Evolutionary conservation across 1,284 basidiomycete species (phyloP), one percentile per base, ranked within the genome.

Genomic region (Cystodermella granulosa): DNA sequence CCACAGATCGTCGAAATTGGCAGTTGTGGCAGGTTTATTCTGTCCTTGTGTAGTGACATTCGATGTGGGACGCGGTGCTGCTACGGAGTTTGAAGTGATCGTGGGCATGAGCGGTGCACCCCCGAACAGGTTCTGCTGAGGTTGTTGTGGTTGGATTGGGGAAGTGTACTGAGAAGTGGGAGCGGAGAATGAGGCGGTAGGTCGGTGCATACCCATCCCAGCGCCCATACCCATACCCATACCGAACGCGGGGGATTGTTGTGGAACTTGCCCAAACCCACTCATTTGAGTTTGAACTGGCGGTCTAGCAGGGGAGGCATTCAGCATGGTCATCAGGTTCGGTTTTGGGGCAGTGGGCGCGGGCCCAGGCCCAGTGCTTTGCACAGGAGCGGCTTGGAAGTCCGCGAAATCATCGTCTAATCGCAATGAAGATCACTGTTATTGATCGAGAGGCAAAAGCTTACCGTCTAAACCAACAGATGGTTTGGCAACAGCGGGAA

Each of bases 351-450:
- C 42, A 7, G 11, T 51, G 20, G 65, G 37, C 1, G 69, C 52
- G 0, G 54, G 46, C 13, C 48, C 23, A n/a, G 53, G 47, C 0
- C 59, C 46, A 6, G 51, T 24, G 6, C 55, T 45, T 22, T 62
- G 60, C 11, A 79, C 66, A 2, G 86, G 84, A 1, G 90, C 88
- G 42, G 79, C 80, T 69, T 93, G 85, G 75, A 95, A 96, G 63
- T 94, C 92, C 51, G 83, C 87, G 63, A 96, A 95, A 50, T 96
- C 92, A 56, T 95, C 92, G 61, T 87, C 84, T 79, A 40, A 45
- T 36, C 39, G 31, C 57, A 48, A 57, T 48, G 43, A 14, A 41
- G 43, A 5, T 21, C n/a, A 28, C 13, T n/a, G 22, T 23, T 31
- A 38, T 16, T 34, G 22, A 34, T 35, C 24, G 23, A 34, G n/a